Conservation (phyloP, 2,329 filamentous ascomycete genomes). For the Coniella lustricola region DNA sequence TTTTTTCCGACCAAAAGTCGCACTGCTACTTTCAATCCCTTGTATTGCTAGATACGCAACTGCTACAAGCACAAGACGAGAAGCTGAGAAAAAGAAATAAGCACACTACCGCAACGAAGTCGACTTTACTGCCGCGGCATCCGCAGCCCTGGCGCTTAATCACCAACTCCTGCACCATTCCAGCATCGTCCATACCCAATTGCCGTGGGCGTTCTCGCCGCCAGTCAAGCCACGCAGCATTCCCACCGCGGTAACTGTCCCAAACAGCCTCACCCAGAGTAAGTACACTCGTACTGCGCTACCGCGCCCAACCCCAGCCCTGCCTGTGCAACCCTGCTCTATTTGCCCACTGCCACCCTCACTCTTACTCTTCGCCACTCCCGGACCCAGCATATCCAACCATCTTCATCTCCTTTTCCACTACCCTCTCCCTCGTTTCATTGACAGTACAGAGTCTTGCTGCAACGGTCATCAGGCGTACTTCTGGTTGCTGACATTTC, state of each 20-base stretch:
- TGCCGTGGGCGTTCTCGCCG: not conserved
- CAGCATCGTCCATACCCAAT: constrained; percentile 2
- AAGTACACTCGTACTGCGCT: not conserved
- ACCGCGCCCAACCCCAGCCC: too few relatives aligned
- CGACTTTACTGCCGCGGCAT: too few relatives aligned
- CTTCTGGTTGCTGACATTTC: not conserved
- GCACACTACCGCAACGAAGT: not conserved
- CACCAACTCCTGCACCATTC: not conserved
- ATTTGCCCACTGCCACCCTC: too few relatives aligned
- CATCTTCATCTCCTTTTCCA: not conserved
- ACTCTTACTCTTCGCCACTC: not conserved
- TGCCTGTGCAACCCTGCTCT: not conserved
- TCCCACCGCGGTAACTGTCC: not conserved
- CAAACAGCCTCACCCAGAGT: constrained; percentile 1
- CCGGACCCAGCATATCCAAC: not conserved
- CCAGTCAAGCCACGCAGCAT: not conserved
- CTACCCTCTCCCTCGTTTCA: not conserved
- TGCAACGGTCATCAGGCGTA: not conserved
- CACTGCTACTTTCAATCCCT: too few relatives aligned
- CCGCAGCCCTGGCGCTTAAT: not conserved
- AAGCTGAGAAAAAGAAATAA: not conserved
- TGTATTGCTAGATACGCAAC: too few relatives aligned
- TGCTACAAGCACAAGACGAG: not conserved
- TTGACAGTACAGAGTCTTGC: too few relatives aligned
- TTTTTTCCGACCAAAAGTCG: too few relatives aligned